Evolutionary conservation across 1,139 yeast genomes (phyloP).

Genomic region (Suhomyces yuchorum): DNA sequence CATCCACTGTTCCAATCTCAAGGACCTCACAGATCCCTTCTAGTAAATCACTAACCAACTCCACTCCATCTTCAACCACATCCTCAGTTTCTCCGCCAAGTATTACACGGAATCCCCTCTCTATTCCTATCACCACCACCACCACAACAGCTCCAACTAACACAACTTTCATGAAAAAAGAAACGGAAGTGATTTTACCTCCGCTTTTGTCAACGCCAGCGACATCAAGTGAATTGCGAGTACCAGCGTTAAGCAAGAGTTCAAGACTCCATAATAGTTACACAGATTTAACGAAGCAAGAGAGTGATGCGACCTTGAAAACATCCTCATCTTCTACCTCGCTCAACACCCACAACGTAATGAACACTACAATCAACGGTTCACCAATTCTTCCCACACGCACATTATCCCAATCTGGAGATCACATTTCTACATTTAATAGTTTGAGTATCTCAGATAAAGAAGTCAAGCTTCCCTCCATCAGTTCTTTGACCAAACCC

Average conservation of each 20-base stretch:
- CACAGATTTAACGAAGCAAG: constrained; percentile 12
- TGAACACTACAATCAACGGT: background rate
- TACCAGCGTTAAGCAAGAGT: constrained; percentile 11
- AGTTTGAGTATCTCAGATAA: constrained; percentile 17
- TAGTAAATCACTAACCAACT: background rate
- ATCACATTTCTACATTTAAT: constrained; percentile 18
- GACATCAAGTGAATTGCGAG: constrained; percentile 11
- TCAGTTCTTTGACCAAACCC: constrained; percentile 20
- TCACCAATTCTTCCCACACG: constrained; percentile 6
- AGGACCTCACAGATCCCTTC: constrained; percentile 3
- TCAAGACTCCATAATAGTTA: constrained; percentile 13
- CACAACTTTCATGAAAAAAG: constrained; percentile 10
- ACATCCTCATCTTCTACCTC: constrained; percentile 6
- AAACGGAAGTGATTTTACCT: constrained; percentile 10
- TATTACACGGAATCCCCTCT: constrained; percentile 8
- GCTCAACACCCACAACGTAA: background rate
- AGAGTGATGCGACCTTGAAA: background rate
- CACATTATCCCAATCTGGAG: constrained; percentile 5
- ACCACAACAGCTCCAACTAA: background rate
- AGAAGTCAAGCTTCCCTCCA: constrained; percentile 29
- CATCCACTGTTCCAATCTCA: constrained; percentile 1
- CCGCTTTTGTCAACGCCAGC: constrained; percentile 12
- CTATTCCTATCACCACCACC: constrained; percentile 10
- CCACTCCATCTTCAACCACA: constrained; percentile 9
- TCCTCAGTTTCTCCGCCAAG: constrained; percentile 11